Base-by-base conservation (phyloP, 2,329 filamentous ascomycete species). In the Raffaelea arxii region DNA sequence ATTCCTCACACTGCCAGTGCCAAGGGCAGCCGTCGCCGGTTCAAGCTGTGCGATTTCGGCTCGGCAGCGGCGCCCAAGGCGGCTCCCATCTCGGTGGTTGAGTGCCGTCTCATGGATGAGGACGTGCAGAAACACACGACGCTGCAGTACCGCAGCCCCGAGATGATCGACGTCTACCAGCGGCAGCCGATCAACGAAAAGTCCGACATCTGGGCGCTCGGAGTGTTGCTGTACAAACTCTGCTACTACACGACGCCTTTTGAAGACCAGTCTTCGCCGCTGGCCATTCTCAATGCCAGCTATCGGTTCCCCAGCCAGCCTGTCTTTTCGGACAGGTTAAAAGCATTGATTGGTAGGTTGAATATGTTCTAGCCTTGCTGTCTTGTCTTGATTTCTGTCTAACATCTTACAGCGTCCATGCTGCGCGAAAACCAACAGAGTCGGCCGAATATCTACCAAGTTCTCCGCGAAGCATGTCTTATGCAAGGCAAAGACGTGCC, bases 161-260 rank as follows among this genome's bases (percentile, higher is more conserved):
- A 98, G 67, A 98, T 98, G 92, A 83, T 98, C 50, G 92, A 98
- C 59, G 92, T 98, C 22, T 98, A 96, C 67, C 77, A 90, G 52
- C 95, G 94, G 65, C 87, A 90, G 57, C 89, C 92, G 1, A 95
- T 98, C 60, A 88, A 98, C 60, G 92, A 98, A 68, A 98, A 98
- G 70, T 94, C 90, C 42, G 92, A 98, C 64, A 96, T 98, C 25
- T 98, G 90, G 92, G 92, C 92, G 1, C 68, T 98, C 51, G 92
- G 92, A 5, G 92, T 98, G 37, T 70, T 98, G 49, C 68, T 98
- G 46, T 98, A 98, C 72, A 98, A 98, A 71, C 74, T 98, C 51
- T 98, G 92, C 70, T 98, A 97, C 66, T 98, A 98, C 66, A 98
- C 92, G 2, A 98, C 92, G 6, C 92, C 92, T 1, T 98, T 98